A percentile compares a stretch with the other conserved stretches of the same genome.
Evolutionary conservation across 176 grass and related monocot genomes (phyloP).

Genomic region (Rhynchospora breviuscula): DNA sequence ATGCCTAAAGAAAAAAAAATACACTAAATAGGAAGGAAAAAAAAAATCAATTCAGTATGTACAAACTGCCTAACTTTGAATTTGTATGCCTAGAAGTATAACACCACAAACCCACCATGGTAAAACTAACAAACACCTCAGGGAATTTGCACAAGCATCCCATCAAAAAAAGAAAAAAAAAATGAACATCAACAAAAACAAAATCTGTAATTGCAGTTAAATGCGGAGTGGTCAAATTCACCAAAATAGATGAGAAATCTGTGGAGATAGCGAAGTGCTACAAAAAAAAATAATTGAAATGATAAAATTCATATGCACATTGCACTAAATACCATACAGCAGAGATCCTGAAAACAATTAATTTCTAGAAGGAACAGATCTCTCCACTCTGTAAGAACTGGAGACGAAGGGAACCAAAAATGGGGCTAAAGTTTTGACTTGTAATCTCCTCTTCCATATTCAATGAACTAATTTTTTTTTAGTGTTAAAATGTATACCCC

Average conservation of each 20-base stretch:
- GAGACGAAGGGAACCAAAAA: not conserved
- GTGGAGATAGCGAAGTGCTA: not conserved
- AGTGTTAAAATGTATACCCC: not conserved
- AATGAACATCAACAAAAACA: not conserved
- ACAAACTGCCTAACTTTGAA: too few relatives aligned
- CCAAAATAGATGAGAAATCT: not conserved
- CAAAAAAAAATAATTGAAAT: not conserved
- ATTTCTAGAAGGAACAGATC: not conserved
- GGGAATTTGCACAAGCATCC: too few relatives aligned
- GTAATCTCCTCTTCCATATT: not conserved
- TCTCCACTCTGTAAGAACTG: not conserved
- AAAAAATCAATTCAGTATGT: too few relatives aligned
- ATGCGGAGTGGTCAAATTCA: too few relatives aligned
- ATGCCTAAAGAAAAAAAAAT: too few relatives aligned
- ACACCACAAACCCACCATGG: too few relatives aligned
- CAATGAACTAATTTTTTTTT: not conserved
- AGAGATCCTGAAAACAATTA: not conserved
- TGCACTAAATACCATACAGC: not conserved
- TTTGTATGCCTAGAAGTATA: too few relatives aligned
- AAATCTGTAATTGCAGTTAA: too few relatives aligned
- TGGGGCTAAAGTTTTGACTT: conserved; percentile 1
- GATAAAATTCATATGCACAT: not conserved
- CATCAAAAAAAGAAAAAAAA: not conserved
- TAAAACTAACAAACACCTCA: too few relatives aligned
- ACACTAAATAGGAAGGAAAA: too few relatives aligned